Conservation (phyloP, 2,329 filamentous ascomycete species). For the Aspergillus floridensis region DNA sequence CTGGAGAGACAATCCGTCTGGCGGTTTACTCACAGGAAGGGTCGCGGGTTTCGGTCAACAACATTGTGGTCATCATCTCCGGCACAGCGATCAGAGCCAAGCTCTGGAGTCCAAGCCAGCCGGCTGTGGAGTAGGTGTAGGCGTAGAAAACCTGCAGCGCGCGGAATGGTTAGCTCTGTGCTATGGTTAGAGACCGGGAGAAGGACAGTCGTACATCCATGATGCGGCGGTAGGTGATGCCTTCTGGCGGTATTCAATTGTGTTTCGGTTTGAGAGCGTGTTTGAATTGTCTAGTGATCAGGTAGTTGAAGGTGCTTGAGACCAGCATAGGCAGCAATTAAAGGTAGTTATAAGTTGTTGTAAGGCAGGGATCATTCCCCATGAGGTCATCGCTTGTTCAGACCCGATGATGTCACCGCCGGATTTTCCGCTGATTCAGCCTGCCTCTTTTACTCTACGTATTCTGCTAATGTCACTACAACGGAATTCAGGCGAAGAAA, state of each 20-base stretch:
- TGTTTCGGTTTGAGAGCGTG: not conserved
- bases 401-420: conserved; percentile 4
- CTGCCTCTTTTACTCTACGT: not conserved
- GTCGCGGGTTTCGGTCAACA: conserved; percentile 57
- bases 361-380: not conserved
- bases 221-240: not conserved
- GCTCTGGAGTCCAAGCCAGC: conserved; percentile 46
- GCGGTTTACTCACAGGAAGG: conserved; percentile 47
- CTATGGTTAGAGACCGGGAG: not conserved
- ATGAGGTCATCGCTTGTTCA: conserved; percentile 6
- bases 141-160: conserved; percentile 41
- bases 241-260: not conserved
- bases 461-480: not conserved
- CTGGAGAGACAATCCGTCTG: not conserved
- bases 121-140: conserved; percentile 47
- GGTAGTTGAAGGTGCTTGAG: not conserved
- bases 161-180: conserved; percentile 7
- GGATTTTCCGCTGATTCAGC: not conserved
- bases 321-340: not conserved
- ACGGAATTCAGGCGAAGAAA: not conserved
- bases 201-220: conserved; percentile 21
- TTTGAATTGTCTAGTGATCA: not conserved
- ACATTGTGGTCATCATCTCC: conserved; percentile 59
- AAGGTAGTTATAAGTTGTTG: not conserved
- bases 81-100: conserved; percentile 59